Evolutionary conservation across 768 basidiomycete species (phyloP).

Genomic region (Pisolithus orientalis): DNA sequence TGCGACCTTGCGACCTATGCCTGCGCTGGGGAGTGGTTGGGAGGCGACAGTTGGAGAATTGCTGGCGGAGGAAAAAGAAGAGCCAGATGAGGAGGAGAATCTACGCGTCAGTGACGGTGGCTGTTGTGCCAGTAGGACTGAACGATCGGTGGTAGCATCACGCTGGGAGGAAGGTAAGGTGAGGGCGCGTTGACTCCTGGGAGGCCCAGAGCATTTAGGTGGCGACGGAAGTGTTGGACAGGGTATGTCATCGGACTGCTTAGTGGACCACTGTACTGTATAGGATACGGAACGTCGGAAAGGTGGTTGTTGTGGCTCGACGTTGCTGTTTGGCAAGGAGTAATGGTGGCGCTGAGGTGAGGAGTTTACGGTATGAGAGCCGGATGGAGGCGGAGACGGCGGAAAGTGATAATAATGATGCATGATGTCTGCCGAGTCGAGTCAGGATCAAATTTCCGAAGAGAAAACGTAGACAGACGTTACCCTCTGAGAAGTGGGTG

Average conservation of each 20-base stretch:
- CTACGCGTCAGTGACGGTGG: conserved; percentile 30
- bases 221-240: conserved; percentile 23
- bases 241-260: conserved; percentile 34
- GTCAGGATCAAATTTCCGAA: no score
- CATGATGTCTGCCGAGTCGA: conserved; percentile 1
- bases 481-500: background rate
- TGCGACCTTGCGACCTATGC: conserved; percentile 78
- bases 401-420: conserved; percentile 35
- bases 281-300: conserved; percentile 21
- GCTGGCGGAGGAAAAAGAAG: conserved; percentile 13
- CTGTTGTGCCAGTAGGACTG: conserved; percentile 20
- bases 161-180: conserved; percentile 28
- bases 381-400: conserved; percentile 43
- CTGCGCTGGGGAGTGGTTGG: conserved; percentile 20
- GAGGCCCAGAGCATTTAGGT: conserved; percentile 14
- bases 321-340: conserved; percentile 19
- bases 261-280: conserved; percentile 38
- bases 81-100: conserved; percentile 16
- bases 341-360: conserved; percentile 30
- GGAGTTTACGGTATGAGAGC: conserved; percentile 33
- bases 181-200: conserved; percentile 23
- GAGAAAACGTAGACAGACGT: background rate
- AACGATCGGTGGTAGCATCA: conserved; percentile 7
- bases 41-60: conserved; percentile 1
- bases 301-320: conserved; percentile 2